These are phyloP conservation scores for Fusarium sp. DNA, from an alignment of 2,329 filamentous ascomycete genomes.

Conservation along the genomic window DNA sequence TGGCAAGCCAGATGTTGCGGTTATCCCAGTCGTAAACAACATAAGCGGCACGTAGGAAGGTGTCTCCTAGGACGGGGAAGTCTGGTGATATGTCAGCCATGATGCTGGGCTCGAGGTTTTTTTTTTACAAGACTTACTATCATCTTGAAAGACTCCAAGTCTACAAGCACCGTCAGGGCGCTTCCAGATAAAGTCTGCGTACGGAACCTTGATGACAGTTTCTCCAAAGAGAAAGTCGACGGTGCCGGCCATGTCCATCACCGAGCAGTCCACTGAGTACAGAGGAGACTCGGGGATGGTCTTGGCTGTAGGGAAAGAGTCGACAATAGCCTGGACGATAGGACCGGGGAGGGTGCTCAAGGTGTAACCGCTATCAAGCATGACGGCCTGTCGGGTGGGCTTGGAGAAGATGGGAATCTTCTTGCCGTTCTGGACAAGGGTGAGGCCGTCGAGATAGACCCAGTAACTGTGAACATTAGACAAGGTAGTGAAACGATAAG, in stretches of 20 bases:
- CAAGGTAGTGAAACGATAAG: neutral
- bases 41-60: constrained; percentile 59
- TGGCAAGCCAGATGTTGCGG: constrained; percentile 52
- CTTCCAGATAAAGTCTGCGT: constrained; percentile 61
- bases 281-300: constrained; percentile 52
- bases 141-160: constrained; percentile 59
- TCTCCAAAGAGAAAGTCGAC: constrained; percentile 63
- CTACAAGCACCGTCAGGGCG: constrained; percentile 47
- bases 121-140: constrained; percentile 8
- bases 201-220: constrained; percentile 56
- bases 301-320: constrained; percentile 55
- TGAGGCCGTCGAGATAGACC: constrained; percentile 55
- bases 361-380: constrained; percentile 76
- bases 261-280: constrained; percentile 61
- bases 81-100: constrained; percentile 4
- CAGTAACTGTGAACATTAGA: constrained; percentile 51
- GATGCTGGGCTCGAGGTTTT: no score
- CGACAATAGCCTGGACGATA: constrained; percentile 60
- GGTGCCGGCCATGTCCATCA: constrained; percentile 50
- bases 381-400: constrained; percentile 57
- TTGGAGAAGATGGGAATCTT: constrained; percentile 59
- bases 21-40: constrained; percentile 58
- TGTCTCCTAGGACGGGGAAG: constrained; percentile 57
- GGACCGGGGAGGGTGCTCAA: constrained; percentile 73
- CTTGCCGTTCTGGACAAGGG: constrained; percentile 48